Evolutionary conservation across 116 monocot genomes (phyloP).

Genomic region (Trichopus zeylanicus): DNA sequence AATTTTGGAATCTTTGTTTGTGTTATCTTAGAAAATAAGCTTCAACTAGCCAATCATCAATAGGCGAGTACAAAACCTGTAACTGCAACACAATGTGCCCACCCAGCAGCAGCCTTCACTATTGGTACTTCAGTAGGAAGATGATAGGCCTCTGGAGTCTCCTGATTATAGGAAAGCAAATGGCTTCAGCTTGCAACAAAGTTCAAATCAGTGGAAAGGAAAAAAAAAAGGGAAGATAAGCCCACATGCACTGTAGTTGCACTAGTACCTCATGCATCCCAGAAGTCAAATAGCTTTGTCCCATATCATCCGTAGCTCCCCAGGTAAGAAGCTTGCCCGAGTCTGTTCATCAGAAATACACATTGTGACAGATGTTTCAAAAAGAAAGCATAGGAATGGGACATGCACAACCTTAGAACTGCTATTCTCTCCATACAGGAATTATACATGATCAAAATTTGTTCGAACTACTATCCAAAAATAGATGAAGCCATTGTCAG

Average conservation of each 20-base stretch:
- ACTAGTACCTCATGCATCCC: slow-evolving; percentile 85
- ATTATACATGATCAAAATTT: too few species aligned
- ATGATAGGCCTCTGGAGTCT: slow-evolving; percentile 80
- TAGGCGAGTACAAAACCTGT: slow-evolving; percentile 53
- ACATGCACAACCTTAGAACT: too few species aligned
- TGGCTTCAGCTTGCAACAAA: not conserved
- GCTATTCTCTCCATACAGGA: too few species aligned
- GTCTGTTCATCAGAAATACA: slow-evolving; percentile 31
- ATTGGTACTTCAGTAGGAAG: slow-evolving; percentile 55
- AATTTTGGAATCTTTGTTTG: too few species aligned
- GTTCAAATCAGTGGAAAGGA: not conserved
- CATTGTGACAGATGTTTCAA: not conserved
- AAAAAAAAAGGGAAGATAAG: not conserved
- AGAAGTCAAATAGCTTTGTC: slow-evolving; percentile 85
- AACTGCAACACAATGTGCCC: slow-evolving; percentile 91
- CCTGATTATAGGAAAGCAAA: slow-evolving; percentile 25
- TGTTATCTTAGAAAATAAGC: too few species aligned
- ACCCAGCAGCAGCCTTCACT: slow-evolving; percentile 81
- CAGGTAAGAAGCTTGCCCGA: slow-evolving; percentile 87
- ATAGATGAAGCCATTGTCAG: too few species aligned
- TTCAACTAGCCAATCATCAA: not conserved
- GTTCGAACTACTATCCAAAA: too few species aligned
- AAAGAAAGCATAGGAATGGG: too few species aligned
- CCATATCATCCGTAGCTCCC: slow-evolving; percentile 88
- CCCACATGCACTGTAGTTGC: not conserved